phyloP scores from a whole-genome alignment of 176 grass and related monocot genomes.

The Bromus sterilis region DNA sequence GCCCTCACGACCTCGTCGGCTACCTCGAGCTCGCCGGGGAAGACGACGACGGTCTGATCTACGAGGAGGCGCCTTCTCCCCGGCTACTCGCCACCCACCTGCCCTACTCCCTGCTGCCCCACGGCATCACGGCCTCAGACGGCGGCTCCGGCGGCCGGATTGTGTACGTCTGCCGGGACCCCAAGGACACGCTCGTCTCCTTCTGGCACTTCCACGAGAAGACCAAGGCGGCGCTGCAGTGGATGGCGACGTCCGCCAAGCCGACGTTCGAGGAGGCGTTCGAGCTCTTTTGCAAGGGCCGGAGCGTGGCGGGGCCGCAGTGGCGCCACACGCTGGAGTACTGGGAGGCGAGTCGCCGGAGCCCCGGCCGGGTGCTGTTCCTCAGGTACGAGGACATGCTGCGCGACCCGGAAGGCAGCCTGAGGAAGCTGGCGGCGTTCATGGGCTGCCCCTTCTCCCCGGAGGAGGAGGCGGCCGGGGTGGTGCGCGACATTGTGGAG shows the following conservation, averaged over 20 bases:
- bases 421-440: constrained; percentile 27
- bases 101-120: constrained; percentile 21
- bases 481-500: not conserved
- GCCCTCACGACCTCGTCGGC: constrained; percentile 26
- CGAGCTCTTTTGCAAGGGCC: not conserved
- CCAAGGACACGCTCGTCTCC: constrained; percentile 34
- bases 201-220: not conserved
- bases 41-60: not conserved
- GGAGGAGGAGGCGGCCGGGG: not conserved
- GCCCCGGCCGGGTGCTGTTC: constrained; percentile 19
- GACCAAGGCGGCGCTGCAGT: not conserved
- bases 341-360: constrained; percentile 9
- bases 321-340: constrained; percentile 28
- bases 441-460: constrained; percentile 3
- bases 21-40: no score
- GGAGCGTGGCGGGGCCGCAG: not conserved
- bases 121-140: not conserved
- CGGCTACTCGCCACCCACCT: constrained; percentile 14
- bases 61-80: not conserved
- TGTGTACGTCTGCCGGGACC: constrained; percentile 35
- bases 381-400: constrained; percentile 36
- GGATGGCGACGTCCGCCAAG: not conserved
- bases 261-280: not conserved
- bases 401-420: not conserved
- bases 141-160: not conserved